Evolutionary conservation across 345 rosid species (phyloP), one percentile per base, ranked within the genome.

Genomic region (Euphorbia lathyris): DNA sequence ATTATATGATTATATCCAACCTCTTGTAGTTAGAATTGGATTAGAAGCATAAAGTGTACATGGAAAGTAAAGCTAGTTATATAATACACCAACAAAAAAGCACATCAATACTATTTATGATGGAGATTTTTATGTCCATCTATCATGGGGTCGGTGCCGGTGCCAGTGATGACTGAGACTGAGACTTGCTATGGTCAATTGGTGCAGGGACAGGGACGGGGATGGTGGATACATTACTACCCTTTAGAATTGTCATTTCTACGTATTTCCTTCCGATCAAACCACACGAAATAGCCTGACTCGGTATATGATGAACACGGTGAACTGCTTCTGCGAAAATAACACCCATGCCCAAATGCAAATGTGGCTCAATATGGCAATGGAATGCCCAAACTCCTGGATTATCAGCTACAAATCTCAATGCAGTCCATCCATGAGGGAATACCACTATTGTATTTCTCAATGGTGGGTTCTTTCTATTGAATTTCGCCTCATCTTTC

Each of bases 281-380:
- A 10, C 77, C 72, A 62, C 77, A 74, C 42, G 68, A 30, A 61
- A 74, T 9, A 3, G 72, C 72, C 43, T 74, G 48, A 3, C 19
- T 47, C 4, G 96, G 98, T 1, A 94, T 73, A 17, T 47, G 27
- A 23, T 77, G 68, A n/a, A 91, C 67, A 42, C 27, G 78, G 12
- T 81, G 50, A 10, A 88, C 71, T 14, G 84, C 96, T 62, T 88
- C 88, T 0, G 91, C 92, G 40, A 93, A 86, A 47, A 88, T 83
- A 58, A 89, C 92, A 1, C 97, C 98, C 99, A 95, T 95, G 5
- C 99, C 97, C 92, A 95, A 80, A 45, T 90, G 92, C 79, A 95
- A 74, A 79, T 95, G 99, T 32, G 97, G 93, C 77, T 93, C 96
- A 19, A 91, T 86, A 22, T 93, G 98, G 42, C 98, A 93, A 58